Evolutionary conservation across 306 rosid species (phyloP).

Genomic region (Urtica urens): DNA sequence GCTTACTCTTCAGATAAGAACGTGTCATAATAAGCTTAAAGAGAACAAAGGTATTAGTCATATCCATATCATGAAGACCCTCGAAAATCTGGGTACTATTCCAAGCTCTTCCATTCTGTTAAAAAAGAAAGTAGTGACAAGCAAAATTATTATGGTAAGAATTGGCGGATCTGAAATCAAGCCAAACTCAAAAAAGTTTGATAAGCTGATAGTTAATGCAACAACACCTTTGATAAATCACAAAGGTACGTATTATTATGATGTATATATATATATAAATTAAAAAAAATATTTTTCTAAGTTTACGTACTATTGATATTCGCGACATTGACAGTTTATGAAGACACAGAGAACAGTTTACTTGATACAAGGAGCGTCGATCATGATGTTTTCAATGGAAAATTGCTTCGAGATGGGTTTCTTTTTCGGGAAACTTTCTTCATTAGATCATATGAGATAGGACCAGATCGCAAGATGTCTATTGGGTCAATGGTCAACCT

Average conservation of each 20-base stretch:
- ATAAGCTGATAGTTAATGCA: background rate
- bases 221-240: background rate
- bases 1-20: too few relatives aligned
- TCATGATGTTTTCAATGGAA: background rate
- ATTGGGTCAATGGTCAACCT: constrained; percentile 7
- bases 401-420: constrained; percentile 1
- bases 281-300: background rate
- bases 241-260: background rate
- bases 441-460: constrained; percentile 17
- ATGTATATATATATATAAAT: background rate
- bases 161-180: background rate
- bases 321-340: background rate
- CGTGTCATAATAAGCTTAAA: too few relatives aligned
- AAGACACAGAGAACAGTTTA: background rate
- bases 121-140: background rate
- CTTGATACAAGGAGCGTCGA: background rate
- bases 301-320: background rate
- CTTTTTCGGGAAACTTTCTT: constrained; percentile 12
- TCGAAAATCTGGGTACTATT: background rate
- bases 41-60: too few relatives aligned
- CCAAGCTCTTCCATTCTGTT: background rate
- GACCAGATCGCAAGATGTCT: constrained; percentile 11
- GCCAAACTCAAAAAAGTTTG: background rate
- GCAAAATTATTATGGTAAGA: background rate
- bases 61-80: background rate